These are phyloP conservation scores for Crataegus laevigata DNA, from an alignment of 306 rosid genomes.

Conservation along the genomic window DNA sequence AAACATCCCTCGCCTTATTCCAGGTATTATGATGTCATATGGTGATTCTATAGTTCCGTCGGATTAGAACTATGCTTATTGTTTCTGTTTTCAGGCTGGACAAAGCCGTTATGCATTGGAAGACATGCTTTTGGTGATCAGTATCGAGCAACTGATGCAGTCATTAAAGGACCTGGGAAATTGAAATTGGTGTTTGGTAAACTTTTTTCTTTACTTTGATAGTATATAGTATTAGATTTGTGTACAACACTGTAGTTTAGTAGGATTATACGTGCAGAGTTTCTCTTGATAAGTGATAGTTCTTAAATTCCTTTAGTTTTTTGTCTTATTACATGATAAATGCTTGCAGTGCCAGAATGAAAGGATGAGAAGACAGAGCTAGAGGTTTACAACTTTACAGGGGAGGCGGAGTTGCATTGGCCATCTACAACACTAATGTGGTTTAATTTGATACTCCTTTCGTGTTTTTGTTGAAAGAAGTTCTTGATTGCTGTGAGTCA, in stretches of 20 bases:
- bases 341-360: conserved; percentile 68
- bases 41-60: background rate
- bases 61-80: conserved; percentile 14
- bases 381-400: conserved; percentile 82
- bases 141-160: conserved; percentile 87
- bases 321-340: background rate
- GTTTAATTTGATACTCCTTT: conserved; percentile 35
- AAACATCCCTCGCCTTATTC: conserved; percentile 89
- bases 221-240: background rate
- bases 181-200: conserved; percentile 86
- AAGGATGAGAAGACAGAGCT: conserved; percentile 60
- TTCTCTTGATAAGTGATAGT: background rate
- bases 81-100: conserved; percentile 60
- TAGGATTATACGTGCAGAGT: background rate
- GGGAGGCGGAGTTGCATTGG: conserved; percentile 87
- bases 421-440: conserved; percentile 98
- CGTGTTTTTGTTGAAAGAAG: conserved; percentile 13
- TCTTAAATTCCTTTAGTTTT: background rate
- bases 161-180: conserved; percentile 84
- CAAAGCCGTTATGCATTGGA: conserved; percentile 88
- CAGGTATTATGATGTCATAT: conserved; percentile 49
- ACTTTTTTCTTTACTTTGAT: conserved; percentile 3
- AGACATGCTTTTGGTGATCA: conserved; percentile 99
- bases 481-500: conserved; percentile 10
- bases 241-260: background rate